These are phyloP conservation scores for Colletotrichum liriopes DNA, from an alignment of 2,329 filamentous ascomycete genomes.

Conservation along the genomic window DNA sequence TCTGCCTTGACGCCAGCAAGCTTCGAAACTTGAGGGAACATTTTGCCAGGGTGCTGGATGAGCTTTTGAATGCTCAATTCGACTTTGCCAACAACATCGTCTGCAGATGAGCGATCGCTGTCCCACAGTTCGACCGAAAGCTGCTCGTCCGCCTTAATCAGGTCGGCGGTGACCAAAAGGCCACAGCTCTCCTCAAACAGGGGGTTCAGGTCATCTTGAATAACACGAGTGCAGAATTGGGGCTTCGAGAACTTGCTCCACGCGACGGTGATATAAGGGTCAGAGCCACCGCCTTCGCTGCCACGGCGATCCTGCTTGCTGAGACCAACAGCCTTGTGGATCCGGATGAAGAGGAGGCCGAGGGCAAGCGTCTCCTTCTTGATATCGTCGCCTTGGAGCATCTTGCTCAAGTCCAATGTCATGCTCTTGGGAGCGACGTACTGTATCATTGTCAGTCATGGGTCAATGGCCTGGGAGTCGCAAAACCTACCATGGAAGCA, in stretches of 20 bases:
- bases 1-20: conserved; percentile 87
- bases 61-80: conserved; percentile 95
- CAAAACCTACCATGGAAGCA: conserved; percentile 73
- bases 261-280: conserved; percentile 94
- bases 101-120: conserved; percentile 90
- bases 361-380: conserved; percentile 90
- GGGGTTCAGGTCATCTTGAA: conserved; percentile 94
- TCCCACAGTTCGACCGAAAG: conserved; percentile 97
- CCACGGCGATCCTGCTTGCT: conserved; percentile 93
- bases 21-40: conserved; percentile 91
- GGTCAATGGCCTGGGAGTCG: accelerated
- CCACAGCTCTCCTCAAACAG: conserved; percentile 92
- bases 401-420: conserved; percentile 90
- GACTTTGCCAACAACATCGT: conserved; percentile 95
- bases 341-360: conserved; percentile 92
- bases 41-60: conserved; percentile 92
- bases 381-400: conserved; percentile 92
- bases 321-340: conserved; percentile 88
- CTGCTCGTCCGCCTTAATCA: conserved; percentile 95
- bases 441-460: conserved; percentile 21
- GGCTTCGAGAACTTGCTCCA: conserved; percentile 98
- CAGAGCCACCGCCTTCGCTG: conserved; percentile 88
- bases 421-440: conserved; percentile 96
- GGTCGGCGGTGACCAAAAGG: conserved; percentile 87
- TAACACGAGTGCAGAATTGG: conserved; percentile 97